Evolutionary conservation across 768 basidiomycete species (phyloP), one percentile per base, ranked within the genome.

Genomic region (Pholiota conissans): DNA sequence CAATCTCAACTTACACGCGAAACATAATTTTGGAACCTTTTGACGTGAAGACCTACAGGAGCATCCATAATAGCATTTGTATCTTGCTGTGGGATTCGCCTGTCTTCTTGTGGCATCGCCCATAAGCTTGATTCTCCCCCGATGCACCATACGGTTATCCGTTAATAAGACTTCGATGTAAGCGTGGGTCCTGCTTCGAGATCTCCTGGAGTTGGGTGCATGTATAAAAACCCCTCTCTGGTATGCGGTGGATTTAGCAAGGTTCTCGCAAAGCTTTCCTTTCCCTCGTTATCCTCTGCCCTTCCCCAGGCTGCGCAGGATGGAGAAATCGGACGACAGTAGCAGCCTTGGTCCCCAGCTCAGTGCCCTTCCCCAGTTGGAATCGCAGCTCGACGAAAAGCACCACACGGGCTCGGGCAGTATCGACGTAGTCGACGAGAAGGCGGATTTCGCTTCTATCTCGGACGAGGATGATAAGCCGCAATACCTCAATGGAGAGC

Each of bases 401-500:
- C 40, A 57, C 49, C 56, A 63, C 34, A 27, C 46, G 26, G 47
- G 54, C 30, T 61, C 56, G 2, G 57, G 52, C 34, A 68, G 61
- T 26, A 14, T 63, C 26, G 67, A 70, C 14, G 52, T 63, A 11
- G 63, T 62, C 9, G 58, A 65, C 34, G 62, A 60, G 59, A 66
- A 70, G 56, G 49, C 20, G 34, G 13, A 52, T 27, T 52, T 50
- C 50, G 30, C 30, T 16, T 28, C 34, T 26, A 16, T n/a, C 39
- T 47, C 49, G 20, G 58, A 61, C 16, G 66, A 62, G 8, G 65
- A 72, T 26, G 69, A 74, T 14, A 67, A 69, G 42, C 73, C 71
- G 1, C 55, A 68, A 42, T 70, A 63, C 32, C 61, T 67, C 46
- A 74, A 77, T 22, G 76, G 76, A 27, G 77, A 78, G 65, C 75